Evolutionary conservation across 768 basidiomycete species (phyloP).

Genomic region (Lanmaoa rubissima): DNA sequence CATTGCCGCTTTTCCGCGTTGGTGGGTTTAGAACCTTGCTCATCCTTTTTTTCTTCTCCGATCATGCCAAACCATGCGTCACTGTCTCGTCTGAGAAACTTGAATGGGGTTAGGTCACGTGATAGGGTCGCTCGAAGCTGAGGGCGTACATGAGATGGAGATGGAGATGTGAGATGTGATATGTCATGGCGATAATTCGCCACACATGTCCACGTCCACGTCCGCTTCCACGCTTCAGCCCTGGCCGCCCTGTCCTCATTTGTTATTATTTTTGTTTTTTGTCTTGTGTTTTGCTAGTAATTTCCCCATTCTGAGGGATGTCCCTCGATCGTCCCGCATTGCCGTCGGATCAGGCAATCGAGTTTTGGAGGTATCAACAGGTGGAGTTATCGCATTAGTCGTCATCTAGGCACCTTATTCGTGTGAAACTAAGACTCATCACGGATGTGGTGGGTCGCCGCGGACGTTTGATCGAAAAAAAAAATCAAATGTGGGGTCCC

Average conservation of each 20-base stretch:
- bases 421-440: not conserved
- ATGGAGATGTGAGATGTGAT: not conserved
- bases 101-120: constrained; percentile 14
- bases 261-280: not conserved
- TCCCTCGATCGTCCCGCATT: constrained; percentile 8
- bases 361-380: not conserved
- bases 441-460: constrained; percentile 11
- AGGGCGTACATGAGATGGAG: constrained; percentile 6
- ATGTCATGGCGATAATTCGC: not conserved
- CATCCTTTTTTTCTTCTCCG: constrained; percentile 5
- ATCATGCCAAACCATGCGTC: constrained; percentile 19
- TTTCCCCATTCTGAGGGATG: not conserved
- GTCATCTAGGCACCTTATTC: not conserved
- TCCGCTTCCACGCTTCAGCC: not conserved
- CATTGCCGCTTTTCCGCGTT: constrained; percentile 26
- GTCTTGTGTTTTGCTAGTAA: not conserved
- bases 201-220: constrained; percentile 1
- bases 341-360: constrained; percentile 10
- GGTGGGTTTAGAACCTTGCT: constrained; percentile 1
- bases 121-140: constrained; percentile 7
- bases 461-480: constrained; percentile 7
- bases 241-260: not conserved
- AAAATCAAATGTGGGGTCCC: no score
- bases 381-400: constrained; percentile 2
- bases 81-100: constrained; percentile 8